Conservation (phyloP, 306 rosid genomes). For the Acacia acuminata region DNA sequence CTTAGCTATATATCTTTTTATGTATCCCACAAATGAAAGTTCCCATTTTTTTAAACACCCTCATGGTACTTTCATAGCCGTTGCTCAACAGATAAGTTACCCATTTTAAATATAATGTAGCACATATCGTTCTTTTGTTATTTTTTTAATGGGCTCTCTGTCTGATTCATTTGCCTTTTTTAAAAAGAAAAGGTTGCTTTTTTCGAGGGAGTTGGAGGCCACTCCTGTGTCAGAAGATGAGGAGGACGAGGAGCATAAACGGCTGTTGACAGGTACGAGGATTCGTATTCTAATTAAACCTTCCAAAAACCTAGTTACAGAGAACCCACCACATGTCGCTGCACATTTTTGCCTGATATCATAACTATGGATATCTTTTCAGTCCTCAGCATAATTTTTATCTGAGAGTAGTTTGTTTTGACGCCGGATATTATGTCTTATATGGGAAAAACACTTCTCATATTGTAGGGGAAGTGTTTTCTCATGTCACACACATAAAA, state of each 20-base stretch:
- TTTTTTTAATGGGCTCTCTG: not conserved
- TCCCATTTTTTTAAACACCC: not conserved
- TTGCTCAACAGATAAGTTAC: not conserved
- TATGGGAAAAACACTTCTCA: too few species aligned
- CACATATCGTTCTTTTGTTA: not conserved
- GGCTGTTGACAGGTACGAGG: not conserved
- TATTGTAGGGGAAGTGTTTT: too few species aligned
- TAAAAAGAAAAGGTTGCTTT: not conserved
- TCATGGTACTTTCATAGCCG: not conserved
- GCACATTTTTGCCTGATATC: not conserved
- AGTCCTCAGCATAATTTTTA: too few species aligned
- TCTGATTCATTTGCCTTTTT: not conserved
- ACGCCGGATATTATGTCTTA: too few species aligned
- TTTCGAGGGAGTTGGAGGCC: constrained; percentile 22
- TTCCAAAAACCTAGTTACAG: not conserved
- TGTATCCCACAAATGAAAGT: too few species aligned
- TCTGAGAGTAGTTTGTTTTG: too few species aligned
- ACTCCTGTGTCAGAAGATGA: constrained; percentile 7
- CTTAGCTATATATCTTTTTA: not conserved
- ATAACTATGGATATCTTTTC: not conserved
- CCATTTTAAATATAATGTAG: not conserved
- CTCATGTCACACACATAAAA: too few species aligned
- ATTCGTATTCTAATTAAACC: not conserved
- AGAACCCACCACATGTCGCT: not conserved
- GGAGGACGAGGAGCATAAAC: not conserved